phyloP scores from a whole-genome alignment of 345 rosid genomes.

The Psidium friedrichsthalianum region DNA sequence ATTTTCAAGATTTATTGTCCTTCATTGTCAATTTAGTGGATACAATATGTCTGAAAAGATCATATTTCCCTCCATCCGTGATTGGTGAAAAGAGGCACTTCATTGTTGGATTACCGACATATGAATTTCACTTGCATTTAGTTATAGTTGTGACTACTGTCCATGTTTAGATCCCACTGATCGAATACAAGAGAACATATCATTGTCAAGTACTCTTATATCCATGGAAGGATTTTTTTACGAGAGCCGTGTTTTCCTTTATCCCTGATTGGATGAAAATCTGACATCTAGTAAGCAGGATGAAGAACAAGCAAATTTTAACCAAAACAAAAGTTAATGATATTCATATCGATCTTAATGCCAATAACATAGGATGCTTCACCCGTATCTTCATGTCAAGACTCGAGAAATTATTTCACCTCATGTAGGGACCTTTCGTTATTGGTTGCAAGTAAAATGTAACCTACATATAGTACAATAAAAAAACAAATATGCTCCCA shows the following conservation, averaged over 20 bases:
- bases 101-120: not conserved
- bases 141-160: not conserved
- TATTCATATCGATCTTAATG: not conserved
- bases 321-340: not conserved
- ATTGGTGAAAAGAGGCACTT: not conserved
- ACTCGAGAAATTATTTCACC: no score
- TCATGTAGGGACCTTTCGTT: no score
- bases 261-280: not conserved
- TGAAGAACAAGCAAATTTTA: not conserved
- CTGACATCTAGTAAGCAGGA: not conserved
- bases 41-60: not conserved
- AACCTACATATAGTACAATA: no score
- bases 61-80: not conserved
- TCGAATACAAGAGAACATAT: not conserved
- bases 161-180: not conserved
- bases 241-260: not conserved
- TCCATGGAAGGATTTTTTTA: not conserved
- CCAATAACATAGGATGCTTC: no score
- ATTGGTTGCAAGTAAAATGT: no score
- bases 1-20: not conserved
- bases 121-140: not conserved
- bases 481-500: no score
- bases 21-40: not conserved
- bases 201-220: not conserved
- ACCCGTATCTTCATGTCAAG: no score